These are phyloP conservation scores for Chytriomyces confervae DNA, from an alignment of 192 early-diverging fungal species.

Conservation along the genomic window DNA sequence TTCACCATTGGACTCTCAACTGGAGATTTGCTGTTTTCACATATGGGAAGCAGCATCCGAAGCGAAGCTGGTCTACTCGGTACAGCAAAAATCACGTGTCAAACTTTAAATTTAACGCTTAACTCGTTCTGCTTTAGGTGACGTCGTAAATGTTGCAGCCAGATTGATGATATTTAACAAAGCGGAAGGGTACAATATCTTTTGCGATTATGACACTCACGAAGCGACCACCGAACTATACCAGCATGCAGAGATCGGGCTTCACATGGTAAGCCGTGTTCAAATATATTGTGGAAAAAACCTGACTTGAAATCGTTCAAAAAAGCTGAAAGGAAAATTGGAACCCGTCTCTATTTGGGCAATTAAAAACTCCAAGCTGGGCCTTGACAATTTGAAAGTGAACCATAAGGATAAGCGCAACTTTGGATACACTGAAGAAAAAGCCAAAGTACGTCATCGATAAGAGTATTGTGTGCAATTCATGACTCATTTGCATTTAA, in stretches of 20 bases:
- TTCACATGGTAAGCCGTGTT: conserved; percentile 21
- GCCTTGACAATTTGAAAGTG: conserved; percentile 32
- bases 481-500: not conserved
- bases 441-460: conserved; percentile 15
- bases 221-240: conserved; percentile 30
- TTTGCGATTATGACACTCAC: conserved; percentile 41
- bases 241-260: conserved; percentile 36
- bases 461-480: not conserved
- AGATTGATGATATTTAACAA: conserved; percentile 35
- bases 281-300: too few species aligned
- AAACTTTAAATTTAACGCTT: conserved; percentile 2
- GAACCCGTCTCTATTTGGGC: conserved; percentile 40
- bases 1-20: conserved; percentile 38
- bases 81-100: not conserved
- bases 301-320: not conserved
- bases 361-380: conserved; percentile 27
- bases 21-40: conserved; percentile 41
- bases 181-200: conserved; percentile 30
- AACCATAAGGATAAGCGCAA: conserved; percentile 25
- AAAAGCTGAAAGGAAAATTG: conserved; percentile 37
- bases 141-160: conserved; percentile 41
- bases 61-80: conserved; percentile 42
- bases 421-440: conserved; percentile 37
- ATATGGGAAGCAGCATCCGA: conserved; percentile 36
- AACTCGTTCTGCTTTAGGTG: conserved; percentile 8